Evolutionary conservation across 768 basidiomycete species (phyloP).

Genomic region (Pleurotus citrinopileatus): DNA sequence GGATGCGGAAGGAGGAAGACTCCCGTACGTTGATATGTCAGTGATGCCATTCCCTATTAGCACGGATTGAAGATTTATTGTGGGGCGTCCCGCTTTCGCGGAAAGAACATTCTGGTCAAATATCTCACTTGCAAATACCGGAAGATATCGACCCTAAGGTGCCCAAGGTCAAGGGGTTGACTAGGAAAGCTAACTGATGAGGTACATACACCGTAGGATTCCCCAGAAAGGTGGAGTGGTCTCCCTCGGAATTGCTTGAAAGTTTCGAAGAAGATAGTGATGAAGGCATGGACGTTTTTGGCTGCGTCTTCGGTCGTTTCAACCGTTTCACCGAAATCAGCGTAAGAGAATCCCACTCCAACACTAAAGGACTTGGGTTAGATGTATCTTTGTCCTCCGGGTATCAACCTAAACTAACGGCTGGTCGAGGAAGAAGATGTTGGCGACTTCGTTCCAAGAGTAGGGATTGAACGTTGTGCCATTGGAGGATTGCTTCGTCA

Average conservation of each 20-base stretch:
- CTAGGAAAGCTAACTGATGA: constrained; percentile 16
- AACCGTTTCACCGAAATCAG: constrained; percentile 64
- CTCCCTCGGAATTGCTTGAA: constrained; percentile 72
- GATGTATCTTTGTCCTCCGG: no score
- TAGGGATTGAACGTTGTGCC: constrained; percentile 63
- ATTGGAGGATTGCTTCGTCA: constrained; percentile 49
- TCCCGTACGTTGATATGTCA: constrained; percentile 46
- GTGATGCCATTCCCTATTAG: constrained; percentile 64
- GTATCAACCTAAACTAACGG: constrained; percentile 34
- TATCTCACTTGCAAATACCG: constrained; percentile 75
- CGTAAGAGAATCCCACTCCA: constrained; percentile 71
- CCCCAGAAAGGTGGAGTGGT: constrained; percentile 70
- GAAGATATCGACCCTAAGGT: constrained; percentile 62
- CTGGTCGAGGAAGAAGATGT: constrained; percentile 73
- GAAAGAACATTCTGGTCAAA: constrained; percentile 64
- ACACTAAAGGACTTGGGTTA: constrained; percentile 34
- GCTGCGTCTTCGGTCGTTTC: constrained; percentile 82
- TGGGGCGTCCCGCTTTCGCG: constrained; percentile 45
- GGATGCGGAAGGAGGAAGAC: constrained; percentile 29
- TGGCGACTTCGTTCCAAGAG: constrained; percentile 64
- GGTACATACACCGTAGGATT: constrained; percentile 67
- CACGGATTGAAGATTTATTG: constrained; percentile 67
- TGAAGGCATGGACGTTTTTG: constrained; percentile 70
- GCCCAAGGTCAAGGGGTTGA: constrained; percentile 13
- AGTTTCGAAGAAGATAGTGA: constrained; percentile 77